Percentiles rank a stretch among this genome's conserved stretches.
phyloP scores from a whole-genome alignment of 306 rosid genomes.

The Cucurbita pepo region DNA sequence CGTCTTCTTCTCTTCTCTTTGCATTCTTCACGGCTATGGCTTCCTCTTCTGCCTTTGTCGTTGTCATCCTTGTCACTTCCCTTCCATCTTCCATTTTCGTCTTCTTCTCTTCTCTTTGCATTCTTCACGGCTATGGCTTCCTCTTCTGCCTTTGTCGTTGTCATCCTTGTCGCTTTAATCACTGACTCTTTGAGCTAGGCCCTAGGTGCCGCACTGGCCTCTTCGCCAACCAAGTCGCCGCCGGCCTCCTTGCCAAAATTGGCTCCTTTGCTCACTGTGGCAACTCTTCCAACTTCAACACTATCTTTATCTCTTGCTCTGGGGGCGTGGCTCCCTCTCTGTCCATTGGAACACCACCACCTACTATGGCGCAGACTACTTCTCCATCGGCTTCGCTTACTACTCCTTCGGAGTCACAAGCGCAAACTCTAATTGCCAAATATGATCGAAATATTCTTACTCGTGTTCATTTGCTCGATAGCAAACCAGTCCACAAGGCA shows the following conservation, averaged over 20 bases:
- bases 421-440: no score
- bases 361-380: no score
- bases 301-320: slow-evolving; percentile 12
- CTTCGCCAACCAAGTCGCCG: slow-evolving; percentile 14
- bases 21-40: slow-evolving; percentile 27
- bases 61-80: no score
- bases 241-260: slow-evolving; percentile 4
- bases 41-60: slow-evolving; percentile 11
- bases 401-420: no score
- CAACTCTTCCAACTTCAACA: slow-evolving; percentile 10
- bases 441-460: no score
- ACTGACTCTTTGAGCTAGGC: slow-evolving; percentile 25
- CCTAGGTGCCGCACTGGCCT: slow-evolving; percentile 22
- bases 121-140: slow-evolving; percentile 29
- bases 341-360: no score
- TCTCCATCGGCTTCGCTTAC: no score
- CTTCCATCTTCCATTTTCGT: background rate
- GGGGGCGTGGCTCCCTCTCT: background rate
- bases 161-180: slow-evolving; percentile 18
- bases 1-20: background rate
- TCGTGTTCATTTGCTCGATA: no score
- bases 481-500: no score
- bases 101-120: background rate
- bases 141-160: slow-evolving; percentile 9
- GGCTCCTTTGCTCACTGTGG: background rate